phyloP scores from a whole-genome alignment of 176 grass and related monocot genomes.

The Phyllostachys edulis region DNA sequence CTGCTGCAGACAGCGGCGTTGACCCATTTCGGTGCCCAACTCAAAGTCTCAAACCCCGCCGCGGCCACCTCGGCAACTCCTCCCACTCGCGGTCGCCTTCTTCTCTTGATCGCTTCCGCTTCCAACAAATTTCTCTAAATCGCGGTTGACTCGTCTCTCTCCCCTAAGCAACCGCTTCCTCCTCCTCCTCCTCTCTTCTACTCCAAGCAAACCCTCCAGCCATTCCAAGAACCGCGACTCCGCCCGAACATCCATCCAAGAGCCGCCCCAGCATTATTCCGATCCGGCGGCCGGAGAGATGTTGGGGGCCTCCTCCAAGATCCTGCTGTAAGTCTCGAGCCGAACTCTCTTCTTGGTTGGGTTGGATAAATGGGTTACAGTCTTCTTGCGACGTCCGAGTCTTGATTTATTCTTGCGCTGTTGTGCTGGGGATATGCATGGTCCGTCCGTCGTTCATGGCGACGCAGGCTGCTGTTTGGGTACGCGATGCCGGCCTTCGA shows the following conservation, averaged over 20 bases:
- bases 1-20: too few species aligned
- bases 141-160: not conserved
- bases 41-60: not conserved
- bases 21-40: too few species aligned
- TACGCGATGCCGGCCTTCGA: constrained; percentile 91
- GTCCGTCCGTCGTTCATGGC: not conserved
- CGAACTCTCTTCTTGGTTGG: not conserved
- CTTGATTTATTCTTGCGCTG: not conserved
- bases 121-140: not conserved
- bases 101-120: not conserved
- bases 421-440: not conserved
- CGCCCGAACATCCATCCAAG: not conserved
- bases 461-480: constrained; percentile 66
- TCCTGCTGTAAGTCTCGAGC: constrained; percentile 24
- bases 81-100: constrained; percentile 6
- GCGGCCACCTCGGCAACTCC: not conserved
- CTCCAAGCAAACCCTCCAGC: not conserved
- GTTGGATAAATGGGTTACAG: not conserved
- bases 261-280: not conserved
- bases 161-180: not conserved
- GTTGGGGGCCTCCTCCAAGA: constrained; percentile 27
- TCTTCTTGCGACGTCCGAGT: not conserved
- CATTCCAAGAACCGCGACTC: not conserved
- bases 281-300: constrained; percentile 3
- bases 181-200: not conserved